Evolutionary conservation across 1,284 basidiomycete species (phyloP), one percentile per base, ranked within the genome.

Genomic region (Ceratobasidium sp.): DNA sequence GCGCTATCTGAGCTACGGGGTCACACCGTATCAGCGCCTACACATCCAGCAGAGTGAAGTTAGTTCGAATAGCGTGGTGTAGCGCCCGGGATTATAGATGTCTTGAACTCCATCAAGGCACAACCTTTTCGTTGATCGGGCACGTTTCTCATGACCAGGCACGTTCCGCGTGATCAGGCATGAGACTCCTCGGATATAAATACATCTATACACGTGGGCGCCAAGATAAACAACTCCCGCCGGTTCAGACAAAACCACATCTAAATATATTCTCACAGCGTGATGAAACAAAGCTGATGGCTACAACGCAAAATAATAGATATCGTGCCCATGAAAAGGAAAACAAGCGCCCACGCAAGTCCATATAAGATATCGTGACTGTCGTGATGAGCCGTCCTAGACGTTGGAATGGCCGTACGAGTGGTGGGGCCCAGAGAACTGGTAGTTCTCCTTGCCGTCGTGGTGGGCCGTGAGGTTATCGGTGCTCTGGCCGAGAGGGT

Each of bases 401-500:
- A 62, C 59, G 20, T 62, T 38, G 10, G 59, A 62, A 30, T 35
- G 68, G 14, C 68, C 68, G n/a, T 59, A 71, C 5, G 68, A 71
- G 3, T 71, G 33, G 20, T 71, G 30, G 0, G 68, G 54, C 18
- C 35, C 55, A 33, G 68, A 41, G 30, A 50, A 71, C 35, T 27
- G 35, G 35, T 71, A 71, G 38, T 44, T 55, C 10, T 52, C 66
- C 48, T 71, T 71, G 33, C 54, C 68, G 18, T 62, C 59, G 20
- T 62, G 59, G 20, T 62, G 59, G 12, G 27, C 30, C 8, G 59
- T 62, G 35, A 71, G 68, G 54, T 71, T 71, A 59, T 71, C 68
- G 16, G 68, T 57, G 27, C 68, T 71, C 44, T 71, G 44, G 6
- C 68, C 68, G 35, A 71, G 52, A 3, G 68, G 68, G n/a, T 71